Evolutionary conservation across 768 basidiomycete species (phyloP), one percentile per base, ranked within the genome.

Genomic region (Leucocoprinus leucothites): DNA sequence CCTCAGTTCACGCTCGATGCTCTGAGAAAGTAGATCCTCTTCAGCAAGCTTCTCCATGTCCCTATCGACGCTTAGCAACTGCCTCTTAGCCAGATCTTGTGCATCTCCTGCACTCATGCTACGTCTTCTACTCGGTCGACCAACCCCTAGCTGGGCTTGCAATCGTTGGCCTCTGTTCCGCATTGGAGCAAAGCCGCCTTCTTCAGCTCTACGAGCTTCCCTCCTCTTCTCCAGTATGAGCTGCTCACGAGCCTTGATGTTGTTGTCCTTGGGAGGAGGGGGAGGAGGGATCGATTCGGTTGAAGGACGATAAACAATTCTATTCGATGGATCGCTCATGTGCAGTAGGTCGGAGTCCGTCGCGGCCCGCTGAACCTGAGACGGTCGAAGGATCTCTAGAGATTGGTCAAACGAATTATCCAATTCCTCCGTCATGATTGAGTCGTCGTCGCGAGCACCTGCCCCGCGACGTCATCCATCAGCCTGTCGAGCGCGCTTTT

Each of bases 91-190:
- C 43, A 77, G 58, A 45, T 76, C 72, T 43, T 85, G 80, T 2
- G 81, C 84, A 65, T 91, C 91, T 8, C 86, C 84, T 1, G 88
- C 91, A 63, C 88, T 92, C 77, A 84, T 81, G 66, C 88, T 94
- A 52, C 88, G 75, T 59, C 89, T 74, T 51, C 81, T 74, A 52
- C 76, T 82, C 9, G 84, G 83, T 38, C 86, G 70, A 22, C 79
- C 74, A 38, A 74, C 70, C 0, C 72, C 74, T 25, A 75, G 64
- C 31, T 68, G 57, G 47, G 60, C 58, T 40, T 69, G 71, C 41
- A 63, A 58, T 42, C 56, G 56, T 36, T 62, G 58, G n/a, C 54
- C 58, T 26, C 58, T 52, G 45, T 54, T 19, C 21, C 55, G 41
- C 34, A 38, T 42, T 26, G 40, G 56, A 57, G 49, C 70, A 62